Conservation (phyloP, 169 alveolate genomes). For the Amoebophrya sp. region DNA sequence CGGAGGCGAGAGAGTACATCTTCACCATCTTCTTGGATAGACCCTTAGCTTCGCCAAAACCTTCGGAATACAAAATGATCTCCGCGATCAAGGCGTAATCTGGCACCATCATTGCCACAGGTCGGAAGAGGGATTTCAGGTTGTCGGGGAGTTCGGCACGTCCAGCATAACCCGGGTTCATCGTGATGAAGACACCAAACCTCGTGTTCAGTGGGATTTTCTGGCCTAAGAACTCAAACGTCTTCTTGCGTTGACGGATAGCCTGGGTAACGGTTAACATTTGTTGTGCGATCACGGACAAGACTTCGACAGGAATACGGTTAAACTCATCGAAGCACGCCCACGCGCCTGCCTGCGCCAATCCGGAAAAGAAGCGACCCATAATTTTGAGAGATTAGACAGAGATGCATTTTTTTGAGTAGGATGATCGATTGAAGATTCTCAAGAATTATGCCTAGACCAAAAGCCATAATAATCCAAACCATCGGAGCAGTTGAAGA, state of each 20-base stretch:
- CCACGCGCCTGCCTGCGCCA: slow-evolving; percentile 94
- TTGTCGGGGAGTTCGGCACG: slow-evolving; percentile 95
- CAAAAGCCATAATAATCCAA: slow-evolving; percentile 66
- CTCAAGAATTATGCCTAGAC: background rate
- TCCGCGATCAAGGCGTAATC: slow-evolving; percentile 87
- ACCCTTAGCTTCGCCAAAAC: slow-evolving; percentile 71
- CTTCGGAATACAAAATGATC: slow-evolving; percentile 80
- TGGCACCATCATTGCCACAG: slow-evolving; percentile 95
- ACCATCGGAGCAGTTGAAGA: slow-evolving; percentile 85
- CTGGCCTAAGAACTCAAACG: slow-evolving; percentile 78
- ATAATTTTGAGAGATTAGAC: slow-evolving; percentile 67
- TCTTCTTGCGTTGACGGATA: slow-evolving; percentile 66
- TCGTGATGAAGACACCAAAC: slow-evolving; percentile 73
- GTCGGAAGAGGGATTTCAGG: slow-evolving; percentile 88
- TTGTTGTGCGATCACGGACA: slow-evolving; percentile 83
- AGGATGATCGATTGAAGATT: no score
- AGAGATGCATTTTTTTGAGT: slow-evolving; percentile 13
- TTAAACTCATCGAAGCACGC: slow-evolving; percentile 96
- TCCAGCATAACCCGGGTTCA: slow-evolving; percentile 97
- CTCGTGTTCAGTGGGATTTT: slow-evolving; percentile 82
- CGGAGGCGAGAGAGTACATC: slow-evolving; percentile 68
- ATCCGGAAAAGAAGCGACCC: slow-evolving; percentile 89
- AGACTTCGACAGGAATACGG: slow-evolving; percentile 83
- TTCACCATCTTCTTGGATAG: slow-evolving; percentile 76
- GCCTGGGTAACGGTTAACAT: slow-evolving; percentile 75